Evolutionary conservation across 225 moss, liverwort and hornwort species (phyloP).

Genomic region (Pseudisothecium myosuroides): DNA sequence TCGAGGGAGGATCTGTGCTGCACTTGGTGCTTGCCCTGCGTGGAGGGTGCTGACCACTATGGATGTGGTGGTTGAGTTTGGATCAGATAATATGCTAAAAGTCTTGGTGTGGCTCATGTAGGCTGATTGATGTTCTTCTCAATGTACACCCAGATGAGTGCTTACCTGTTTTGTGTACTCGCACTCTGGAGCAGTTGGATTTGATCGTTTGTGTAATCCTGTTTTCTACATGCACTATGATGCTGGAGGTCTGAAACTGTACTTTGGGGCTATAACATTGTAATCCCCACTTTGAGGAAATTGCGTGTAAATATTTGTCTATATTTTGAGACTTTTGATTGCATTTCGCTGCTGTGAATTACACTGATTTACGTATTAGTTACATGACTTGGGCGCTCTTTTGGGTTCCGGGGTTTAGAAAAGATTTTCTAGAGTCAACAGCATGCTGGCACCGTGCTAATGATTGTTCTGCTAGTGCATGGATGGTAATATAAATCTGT

Average conservation of each 20-base stretch:
- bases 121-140: conserved; percentile 5
- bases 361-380: neutral
- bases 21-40: conserved; percentile 99
- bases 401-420: neutral
- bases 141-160: neutral
- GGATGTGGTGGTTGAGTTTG: neutral
- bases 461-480: neutral
- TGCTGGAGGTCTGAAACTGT: conserved; percentile 18
- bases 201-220: conserved; percentile 3
- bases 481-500: neutral
- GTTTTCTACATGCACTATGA: conserved; percentile 4
- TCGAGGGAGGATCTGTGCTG: conserved; percentile 96
- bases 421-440: neutral
- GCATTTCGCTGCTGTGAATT: neutral
- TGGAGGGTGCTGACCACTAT: conserved; percentile 54
- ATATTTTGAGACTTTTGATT: conserved; percentile 2
- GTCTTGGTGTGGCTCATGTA: conserved; percentile 2
- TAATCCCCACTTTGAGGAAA: conserved; percentile 14
- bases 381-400: neutral
- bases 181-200: conserved; percentile 9
- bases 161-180: conserved; percentile 1
- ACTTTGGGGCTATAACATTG: conserved; percentile 10
- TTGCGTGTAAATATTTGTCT: conserved; percentile 17
- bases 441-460: neutral
- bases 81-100: neutral